Evolutionary conservation across 768 basidiomycete species (phyloP), one percentile per base, ranked within the genome.

Genomic region (Panaeolus papilionaceus): DNA sequence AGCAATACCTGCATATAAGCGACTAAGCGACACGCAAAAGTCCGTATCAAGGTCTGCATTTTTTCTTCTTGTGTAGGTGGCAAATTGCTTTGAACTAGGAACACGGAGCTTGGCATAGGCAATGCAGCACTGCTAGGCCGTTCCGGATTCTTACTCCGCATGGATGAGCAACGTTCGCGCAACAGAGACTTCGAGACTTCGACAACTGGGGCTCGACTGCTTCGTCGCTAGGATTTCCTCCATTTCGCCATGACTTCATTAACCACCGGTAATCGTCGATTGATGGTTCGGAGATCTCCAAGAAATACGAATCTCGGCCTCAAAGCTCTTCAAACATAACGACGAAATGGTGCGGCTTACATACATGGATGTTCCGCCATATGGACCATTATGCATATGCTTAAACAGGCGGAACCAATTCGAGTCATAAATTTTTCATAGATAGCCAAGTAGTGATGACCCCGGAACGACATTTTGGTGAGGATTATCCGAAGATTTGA

Each of bases 231-330:
- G 18, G 18, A 20, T 47, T 47, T 47, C 16, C 45, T 47, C 45
- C 18, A 47, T 47, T 33, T 58, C 28, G 10, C 54, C 54, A 23
- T 49, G 54, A 33, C 9, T 14, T 16, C 28, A 58, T 58, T 58
- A 58, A 58, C 54, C 33, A 28, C 33, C 54, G 28, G 54, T 58
- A 33, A 58, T 23, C 10, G 54, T 58, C 26, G 11, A 58, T 37
- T 12, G 42, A 18, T 44, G 16, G 5, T 26, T 58, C 54, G 54
- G 54, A 58, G 33, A 58, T 58, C 26, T 58, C 54, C 54, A 33
- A 58, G 6, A 58, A 33, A 58, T 33, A 33, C 20, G 54, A 58
- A 58, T 58, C 54, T 58, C 54, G 54, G 54, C 28, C 54, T 58
- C 54, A 37, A 37, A 33, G 12, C 39, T 40, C 39, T 8, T 40